Conservation (phyloP, 2,329 filamentous ascomycete genomes). For the Nannizzia gypsea region DNA sequence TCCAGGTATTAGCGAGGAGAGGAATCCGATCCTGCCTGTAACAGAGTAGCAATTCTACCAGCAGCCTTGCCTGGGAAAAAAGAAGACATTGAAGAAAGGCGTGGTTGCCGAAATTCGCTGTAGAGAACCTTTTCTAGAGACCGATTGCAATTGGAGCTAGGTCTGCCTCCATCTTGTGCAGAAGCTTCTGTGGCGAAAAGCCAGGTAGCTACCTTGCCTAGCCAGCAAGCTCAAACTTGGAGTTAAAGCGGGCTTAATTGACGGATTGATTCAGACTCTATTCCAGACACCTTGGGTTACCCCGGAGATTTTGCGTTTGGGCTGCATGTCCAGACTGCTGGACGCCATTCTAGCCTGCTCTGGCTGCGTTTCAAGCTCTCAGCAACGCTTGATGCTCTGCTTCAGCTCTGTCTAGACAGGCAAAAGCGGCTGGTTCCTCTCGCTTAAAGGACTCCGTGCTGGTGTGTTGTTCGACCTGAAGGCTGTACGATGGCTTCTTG, state of each 20-base stretch:
- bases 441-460: background rate
- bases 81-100: background rate
- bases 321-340: background rate
- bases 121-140: background rate
- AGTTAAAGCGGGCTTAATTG: background rate
- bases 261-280: background rate
- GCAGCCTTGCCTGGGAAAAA: background rate
- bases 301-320: background rate
- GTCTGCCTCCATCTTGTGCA: background rate
- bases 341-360: background rate
- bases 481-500: background rate
- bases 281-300: background rate
- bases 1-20: background rate
- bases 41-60: background rate
- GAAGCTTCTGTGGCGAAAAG: background rate
- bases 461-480: background rate
- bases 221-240: background rate
- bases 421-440: background rate
- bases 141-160: background rate
- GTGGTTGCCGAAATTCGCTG: background rate
- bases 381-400: background rate
- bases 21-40: background rate
- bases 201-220: background rate
- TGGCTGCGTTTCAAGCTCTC: background rate
- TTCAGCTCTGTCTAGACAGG: background rate